Evolutionary conservation across 1,284 basidiomycete genomes (phyloP).

Genomic region (Microbotryum violaceum): DNA sequence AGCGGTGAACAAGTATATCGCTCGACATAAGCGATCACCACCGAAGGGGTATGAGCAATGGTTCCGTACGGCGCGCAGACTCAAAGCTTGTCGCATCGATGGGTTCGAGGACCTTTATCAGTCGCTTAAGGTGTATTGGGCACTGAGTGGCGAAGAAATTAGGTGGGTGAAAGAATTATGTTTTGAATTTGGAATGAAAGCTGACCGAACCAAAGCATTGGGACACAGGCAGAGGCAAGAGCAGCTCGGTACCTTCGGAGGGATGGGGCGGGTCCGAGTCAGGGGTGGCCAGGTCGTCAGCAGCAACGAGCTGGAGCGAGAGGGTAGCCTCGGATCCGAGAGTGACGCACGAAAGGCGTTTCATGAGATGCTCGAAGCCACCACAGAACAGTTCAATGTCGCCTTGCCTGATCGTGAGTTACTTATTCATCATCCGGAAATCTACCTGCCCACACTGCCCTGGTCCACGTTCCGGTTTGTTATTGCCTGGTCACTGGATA

Average conservation of each 20-base stretch:
- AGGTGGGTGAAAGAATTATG: neutral
- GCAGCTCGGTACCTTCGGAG: neutral
- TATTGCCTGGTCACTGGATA: neutral
- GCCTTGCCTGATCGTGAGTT: constrained; percentile 15
- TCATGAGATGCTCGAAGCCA: constrained; percentile 5
- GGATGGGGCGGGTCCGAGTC: constrained; percentile 7
- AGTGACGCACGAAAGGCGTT: neutral
- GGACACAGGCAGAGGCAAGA: neutral
- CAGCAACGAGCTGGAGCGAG: neutral
- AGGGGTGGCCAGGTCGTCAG: constrained; percentile 1
- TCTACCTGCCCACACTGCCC: neutral
- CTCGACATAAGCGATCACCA: constrained; percentile 1
- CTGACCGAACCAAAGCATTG: no score
- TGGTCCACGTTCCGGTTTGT: no score
- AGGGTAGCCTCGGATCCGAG: neutral
- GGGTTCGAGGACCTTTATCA: constrained; percentile 14
- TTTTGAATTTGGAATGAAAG: no score
- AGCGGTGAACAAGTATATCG: constrained; percentile 1
- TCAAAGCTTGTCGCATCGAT: constrained; percentile 6
- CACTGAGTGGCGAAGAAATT: constrained; percentile 7
- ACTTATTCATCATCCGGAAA: neutral
- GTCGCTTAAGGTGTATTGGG: constrained; percentile 12
- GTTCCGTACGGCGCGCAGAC: constrained; percentile 2
- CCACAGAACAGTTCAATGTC: neutral
- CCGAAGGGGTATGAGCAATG: constrained; percentile 18